Conservation (phyloP, 495 filamentous ascomycete species). For the Aspergillus biplanus region DNA sequence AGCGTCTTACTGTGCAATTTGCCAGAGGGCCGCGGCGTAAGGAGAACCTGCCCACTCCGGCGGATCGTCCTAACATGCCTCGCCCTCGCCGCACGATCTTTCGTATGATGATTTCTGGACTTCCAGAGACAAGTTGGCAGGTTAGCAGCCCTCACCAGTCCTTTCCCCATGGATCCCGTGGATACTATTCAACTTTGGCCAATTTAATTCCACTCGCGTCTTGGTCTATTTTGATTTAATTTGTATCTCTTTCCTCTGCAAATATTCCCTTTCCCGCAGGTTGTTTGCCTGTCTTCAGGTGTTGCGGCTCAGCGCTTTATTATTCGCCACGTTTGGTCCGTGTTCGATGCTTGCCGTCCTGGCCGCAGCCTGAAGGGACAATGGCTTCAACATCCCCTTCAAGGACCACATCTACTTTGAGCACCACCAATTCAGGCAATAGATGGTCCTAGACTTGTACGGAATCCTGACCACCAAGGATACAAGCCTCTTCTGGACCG, state of each 20-base stretch:
- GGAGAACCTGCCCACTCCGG: conserved; percentile 68
- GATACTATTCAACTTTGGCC: conserved; percentile 29
- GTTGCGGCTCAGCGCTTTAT: neutral
- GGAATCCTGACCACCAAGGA: conserved; percentile 18
- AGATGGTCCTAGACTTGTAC: conserved; percentile 14
- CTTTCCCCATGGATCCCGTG: conserved; percentile 50
- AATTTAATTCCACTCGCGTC: conserved; percentile 22
- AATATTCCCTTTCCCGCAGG: too few relatives aligned
- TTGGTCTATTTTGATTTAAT: too few relatives aligned
- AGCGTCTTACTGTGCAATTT: conserved; percentile 96
- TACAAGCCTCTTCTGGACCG: conserved; percentile 3
- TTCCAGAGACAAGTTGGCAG: conserved; percentile 99
- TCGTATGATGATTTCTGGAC: conserved; percentile 96
- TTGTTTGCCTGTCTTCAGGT: neutral
- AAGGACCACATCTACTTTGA: neutral
- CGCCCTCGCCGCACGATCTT: conserved; percentile 92
- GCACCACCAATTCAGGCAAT: neutral
- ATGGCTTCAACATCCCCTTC: neutral
- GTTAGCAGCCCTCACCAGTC: conserved; percentile 73
- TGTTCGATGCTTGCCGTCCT: neutral
- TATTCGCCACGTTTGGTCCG: neutral
- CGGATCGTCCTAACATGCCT: conserved; percentile 74
- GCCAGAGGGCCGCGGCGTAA: conserved; percentile 90
- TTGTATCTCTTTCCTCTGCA: too few relatives aligned
- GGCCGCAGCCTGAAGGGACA: neutral